Conservation (phyloP, 208 protist genomes). For the Trypanosoma cruzi region DNA sequence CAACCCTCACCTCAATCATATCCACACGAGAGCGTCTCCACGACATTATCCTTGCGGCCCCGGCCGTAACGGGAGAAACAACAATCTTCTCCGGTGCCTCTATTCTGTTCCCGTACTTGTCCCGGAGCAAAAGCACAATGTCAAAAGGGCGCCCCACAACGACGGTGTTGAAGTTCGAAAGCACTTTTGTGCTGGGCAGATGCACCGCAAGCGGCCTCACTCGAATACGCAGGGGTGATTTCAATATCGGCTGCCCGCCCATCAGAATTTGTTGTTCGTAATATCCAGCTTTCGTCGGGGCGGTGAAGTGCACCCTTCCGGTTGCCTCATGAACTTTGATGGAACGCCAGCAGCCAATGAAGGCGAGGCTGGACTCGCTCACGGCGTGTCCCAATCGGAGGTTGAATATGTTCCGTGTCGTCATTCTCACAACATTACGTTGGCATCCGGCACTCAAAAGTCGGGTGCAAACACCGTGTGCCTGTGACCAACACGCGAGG, state of each 20-base stretch:
- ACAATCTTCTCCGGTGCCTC: slow-evolving; percentile 2
- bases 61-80: slow-evolving; percentile 15
- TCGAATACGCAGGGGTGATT: slow-evolving; percentile 59
- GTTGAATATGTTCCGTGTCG: slow-evolving; percentile 30
- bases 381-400: slow-evolving; percentile 20
- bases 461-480: slow-evolving; percentile 25
- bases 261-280: slow-evolving; percentile 59
- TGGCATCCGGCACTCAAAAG: slow-evolving; percentile 26
- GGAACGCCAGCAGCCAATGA: slow-evolving; percentile 35
- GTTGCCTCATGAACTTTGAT: background rate
- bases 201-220: slow-evolving; percentile 42
- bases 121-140: slow-evolving; percentile 41
- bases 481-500: slow-evolving; percentile 62
- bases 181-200: slow-evolving; percentile 35
- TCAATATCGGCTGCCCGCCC: slow-evolving; percentile 62
- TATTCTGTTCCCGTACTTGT: slow-evolving; percentile 54
- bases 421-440: slow-evolving; percentile 9
- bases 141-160: slow-evolving; percentile 54
- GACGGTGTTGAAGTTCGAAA: slow-evolving; percentile 54
- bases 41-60: slow-evolving; percentile 15
- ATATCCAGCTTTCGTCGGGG: slow-evolving; percentile 42
- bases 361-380: slow-evolving; percentile 37
- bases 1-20: slow-evolving; percentile 16
- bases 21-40: slow-evolving; percentile 12
- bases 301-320: slow-evolving; percentile 42